Conservation (phyloP, 2,329 filamentous ascomycete genomes). For the Hypoxylon sp. region DNA sequence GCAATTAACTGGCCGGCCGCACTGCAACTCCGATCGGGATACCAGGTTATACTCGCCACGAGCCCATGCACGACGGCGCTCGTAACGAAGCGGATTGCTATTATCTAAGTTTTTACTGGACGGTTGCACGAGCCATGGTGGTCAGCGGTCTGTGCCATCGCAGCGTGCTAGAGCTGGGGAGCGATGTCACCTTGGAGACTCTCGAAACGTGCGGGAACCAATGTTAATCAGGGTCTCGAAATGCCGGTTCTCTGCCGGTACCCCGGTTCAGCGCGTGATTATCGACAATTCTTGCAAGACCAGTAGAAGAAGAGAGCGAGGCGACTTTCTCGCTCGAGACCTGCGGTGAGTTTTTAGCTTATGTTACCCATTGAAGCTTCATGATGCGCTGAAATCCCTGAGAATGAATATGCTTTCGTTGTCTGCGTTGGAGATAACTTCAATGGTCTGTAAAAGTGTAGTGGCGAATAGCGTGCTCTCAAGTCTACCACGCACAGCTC, state of each 20-base stretch:
- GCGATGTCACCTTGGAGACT: conserved; percentile 35
- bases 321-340: not conserved
- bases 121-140: conserved; percentile 6
- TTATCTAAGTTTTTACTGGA: conserved; percentile 33
- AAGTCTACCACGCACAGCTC: not conserved
- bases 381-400: not conserved
- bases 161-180: conserved; percentile 25
- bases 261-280: conserved; percentile 23
- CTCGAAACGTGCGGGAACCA: conserved; percentile 27
- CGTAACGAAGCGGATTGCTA: conserved; percentile 25
- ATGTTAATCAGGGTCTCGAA: conserved; percentile 23
- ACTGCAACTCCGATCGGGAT: conserved; percentile 15
- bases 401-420: not conserved
- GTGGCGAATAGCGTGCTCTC: not conserved
- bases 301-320: not conserved
- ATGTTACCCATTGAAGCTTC: not conserved
- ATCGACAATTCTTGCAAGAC: not conserved
- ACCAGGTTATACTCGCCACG: conserved; percentile 4
- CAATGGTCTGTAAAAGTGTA: not conserved
- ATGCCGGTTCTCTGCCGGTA: conserved; percentile 22
- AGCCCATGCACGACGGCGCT: conserved; percentile 12
- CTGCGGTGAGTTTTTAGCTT: conserved; percentile 7
- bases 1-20: conserved; percentile 24
- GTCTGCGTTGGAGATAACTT: not conserved
- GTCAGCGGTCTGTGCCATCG: conserved; percentile 31